These are phyloP conservation scores for Chlorella sorokiniana DNA, from an alignment of 139 green algal species.

Conservation along the genomic window DNA sequence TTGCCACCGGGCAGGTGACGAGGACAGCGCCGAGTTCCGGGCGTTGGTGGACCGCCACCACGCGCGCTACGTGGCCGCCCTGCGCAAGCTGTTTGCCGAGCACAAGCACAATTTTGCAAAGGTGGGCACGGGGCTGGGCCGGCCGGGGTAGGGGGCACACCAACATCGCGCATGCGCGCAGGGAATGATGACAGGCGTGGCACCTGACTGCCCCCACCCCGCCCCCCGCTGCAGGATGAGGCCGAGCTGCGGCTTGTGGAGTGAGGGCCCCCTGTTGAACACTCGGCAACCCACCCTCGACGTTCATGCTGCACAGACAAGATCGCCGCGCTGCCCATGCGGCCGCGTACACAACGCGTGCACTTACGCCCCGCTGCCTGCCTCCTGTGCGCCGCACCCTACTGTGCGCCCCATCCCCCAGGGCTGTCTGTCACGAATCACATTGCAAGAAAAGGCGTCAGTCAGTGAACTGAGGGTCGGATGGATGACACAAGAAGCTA, in stretches of 20 bases:
- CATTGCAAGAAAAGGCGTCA: no score
- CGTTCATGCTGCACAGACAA: no score
- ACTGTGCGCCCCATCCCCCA: no score
- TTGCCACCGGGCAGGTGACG: conserved; percentile 1
- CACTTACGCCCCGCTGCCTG: no score
- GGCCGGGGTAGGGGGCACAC: no score
- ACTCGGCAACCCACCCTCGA: background rate
- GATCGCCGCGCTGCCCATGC: no score
- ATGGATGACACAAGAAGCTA: no score
- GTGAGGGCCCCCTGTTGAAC: background rate
- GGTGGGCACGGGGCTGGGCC: background rate
- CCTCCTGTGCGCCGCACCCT: no score
- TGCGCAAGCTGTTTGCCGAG: conserved; percentile 48
- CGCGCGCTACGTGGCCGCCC: conserved; percentile 25
- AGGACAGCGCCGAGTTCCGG: conserved; percentile 24
- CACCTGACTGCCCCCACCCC: background rate
- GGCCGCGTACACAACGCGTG: no score
- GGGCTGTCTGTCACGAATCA: no score
- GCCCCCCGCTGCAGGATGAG: conserved; percentile 3
- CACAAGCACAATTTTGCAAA: conserved; percentile 27
- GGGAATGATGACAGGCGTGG: background rate
- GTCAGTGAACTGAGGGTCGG: no score
- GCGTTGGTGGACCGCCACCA: conserved; percentile 46
- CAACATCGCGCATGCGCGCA: no score
- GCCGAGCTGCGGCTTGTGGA: conserved; percentile 25